Conservation (phyloP, 2,329 filamentous ascomycete genomes). For the Colletotrichum karsti region DNA sequence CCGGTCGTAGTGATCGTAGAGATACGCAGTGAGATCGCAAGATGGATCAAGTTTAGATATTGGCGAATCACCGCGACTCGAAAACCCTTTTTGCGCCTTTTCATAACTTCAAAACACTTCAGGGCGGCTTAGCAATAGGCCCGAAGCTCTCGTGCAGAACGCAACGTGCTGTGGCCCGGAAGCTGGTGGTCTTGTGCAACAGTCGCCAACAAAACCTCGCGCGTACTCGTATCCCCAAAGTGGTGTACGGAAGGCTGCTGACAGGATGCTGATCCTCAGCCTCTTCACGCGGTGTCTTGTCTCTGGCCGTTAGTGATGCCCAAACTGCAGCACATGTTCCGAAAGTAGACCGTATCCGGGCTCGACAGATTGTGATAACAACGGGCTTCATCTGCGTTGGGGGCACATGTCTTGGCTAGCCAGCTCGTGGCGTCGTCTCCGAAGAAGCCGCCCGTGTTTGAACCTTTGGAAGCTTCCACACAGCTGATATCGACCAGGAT, state of each 20-base stretch:
- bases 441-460: conserved; percentile 13
- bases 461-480: not conserved
- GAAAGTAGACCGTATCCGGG: not conserved
- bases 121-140: not conserved
- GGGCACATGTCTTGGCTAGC: not conserved
- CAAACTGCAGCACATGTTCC: not conserved
- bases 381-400: not conserved
- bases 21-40: not conserved
- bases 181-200: not conserved
- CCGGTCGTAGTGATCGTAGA: not conserved
- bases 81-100: not conserved
- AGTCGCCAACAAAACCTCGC: not conserved
- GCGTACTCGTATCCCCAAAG: conserved; percentile 19
- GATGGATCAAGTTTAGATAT: not conserved
- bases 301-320: conserved; percentile 1
- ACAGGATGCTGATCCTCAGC: conserved; percentile 1
- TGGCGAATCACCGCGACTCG: not conserved
- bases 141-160: not conserved
- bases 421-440: conserved; percentile 3
- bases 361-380: not conserved
- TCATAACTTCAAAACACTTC: not conserved
- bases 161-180: not conserved
- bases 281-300: not conserved
- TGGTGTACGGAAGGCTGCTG: not conserved
- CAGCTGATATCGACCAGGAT: conserved; percentile 15